A percentile compares a stretch with the other conserved stretches of the same genome.
These are phyloP conservation scores for Haplographium delicatum DNA, from an alignment of 495 filamentous ascomycete species.

Conservation along the genomic window DNA sequence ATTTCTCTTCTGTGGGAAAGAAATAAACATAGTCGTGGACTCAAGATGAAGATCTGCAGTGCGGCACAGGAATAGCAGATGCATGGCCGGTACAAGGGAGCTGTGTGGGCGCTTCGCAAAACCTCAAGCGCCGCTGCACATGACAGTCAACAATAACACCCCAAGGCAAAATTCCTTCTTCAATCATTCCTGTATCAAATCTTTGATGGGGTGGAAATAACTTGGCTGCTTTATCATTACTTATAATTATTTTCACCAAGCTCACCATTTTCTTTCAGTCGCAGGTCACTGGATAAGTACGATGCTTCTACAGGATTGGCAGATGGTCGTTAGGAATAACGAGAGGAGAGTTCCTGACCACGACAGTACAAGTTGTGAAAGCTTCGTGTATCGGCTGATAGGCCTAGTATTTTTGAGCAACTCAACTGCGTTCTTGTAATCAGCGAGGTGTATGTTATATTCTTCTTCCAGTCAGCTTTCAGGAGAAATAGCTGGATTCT, in stretches of 20 bases:
- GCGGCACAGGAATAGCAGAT: conserved; percentile 5
- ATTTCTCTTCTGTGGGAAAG: not conserved
- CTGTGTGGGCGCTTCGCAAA: conserved; percentile 7
- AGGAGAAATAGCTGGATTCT: too few relatives aligned
- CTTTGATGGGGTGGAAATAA: not conserved
- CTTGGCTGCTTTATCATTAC: not conserved
- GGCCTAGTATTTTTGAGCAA: too few relatives aligned
- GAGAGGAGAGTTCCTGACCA: too few relatives aligned
- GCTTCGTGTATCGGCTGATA: too few relatives aligned
- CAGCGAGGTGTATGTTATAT: too few relatives aligned
- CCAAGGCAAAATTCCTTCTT: not conserved
- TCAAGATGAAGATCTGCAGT: not conserved
- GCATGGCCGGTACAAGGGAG: not conserved
- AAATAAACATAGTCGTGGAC: conserved; percentile 5
- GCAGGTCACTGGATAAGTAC: not conserved
- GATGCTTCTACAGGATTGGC: too few relatives aligned
- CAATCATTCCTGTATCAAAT: not conserved
- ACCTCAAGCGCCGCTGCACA: conserved; percentile 8
- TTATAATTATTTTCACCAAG: not conserved
- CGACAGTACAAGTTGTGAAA: too few relatives aligned
- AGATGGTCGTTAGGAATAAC: too few relatives aligned
- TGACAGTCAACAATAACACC: too few relatives aligned
- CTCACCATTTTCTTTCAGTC: not conserved
- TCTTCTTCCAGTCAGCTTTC: too few relatives aligned
- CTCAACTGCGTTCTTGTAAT: too few relatives aligned